Evolutionary conservation across 352 stramenopile species (phyloP).

Genomic region (Blastocystis sp.): DNA sequence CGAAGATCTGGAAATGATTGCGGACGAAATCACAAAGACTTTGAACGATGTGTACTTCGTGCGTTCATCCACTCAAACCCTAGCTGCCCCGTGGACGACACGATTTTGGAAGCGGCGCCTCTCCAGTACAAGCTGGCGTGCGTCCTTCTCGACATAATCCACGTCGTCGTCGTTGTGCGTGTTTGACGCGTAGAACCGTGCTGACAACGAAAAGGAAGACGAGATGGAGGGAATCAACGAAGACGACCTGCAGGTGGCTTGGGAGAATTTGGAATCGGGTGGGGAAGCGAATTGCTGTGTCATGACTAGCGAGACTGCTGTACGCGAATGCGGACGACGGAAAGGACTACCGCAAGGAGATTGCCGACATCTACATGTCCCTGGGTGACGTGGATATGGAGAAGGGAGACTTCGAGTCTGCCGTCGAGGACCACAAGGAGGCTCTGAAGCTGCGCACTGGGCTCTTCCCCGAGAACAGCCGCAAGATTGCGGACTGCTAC

Average conservation of each 20-base stretch:
- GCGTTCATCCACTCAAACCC: background rate
- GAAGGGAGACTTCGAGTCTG: slow-evolving; percentile 40
- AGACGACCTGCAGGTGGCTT: slow-evolving; percentile 53
- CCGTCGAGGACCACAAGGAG: slow-evolving; percentile 13
- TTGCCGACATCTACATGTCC: slow-evolving; percentile 41
- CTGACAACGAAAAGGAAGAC: background rate
- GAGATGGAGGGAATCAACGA: slow-evolving; percentile 26
- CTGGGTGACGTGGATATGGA: slow-evolving; percentile 44
- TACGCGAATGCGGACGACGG: slow-evolving; percentile 23
- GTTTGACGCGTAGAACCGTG: slow-evolving; percentile 6
- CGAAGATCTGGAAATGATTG: slow-evolving; percentile 27
- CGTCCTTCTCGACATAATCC: slow-evolving; percentile 26
- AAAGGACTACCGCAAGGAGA: slow-evolving; percentile 57
- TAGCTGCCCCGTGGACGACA: slow-evolving; percentile 47
- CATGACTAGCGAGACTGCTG: slow-evolving; percentile 6
- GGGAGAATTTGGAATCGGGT: slow-evolving; percentile 71
- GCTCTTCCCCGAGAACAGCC: slow-evolving; percentile 15
- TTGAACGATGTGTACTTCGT: slow-evolving; percentile 46
- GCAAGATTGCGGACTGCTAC: slow-evolving; percentile 2
- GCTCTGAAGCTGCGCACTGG: background rate
- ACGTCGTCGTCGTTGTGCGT: background rate
- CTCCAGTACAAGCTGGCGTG: slow-evolving; percentile 28
- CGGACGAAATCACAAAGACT: background rate
- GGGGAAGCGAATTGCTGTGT: too few species aligned
- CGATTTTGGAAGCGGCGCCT: slow-evolving; percentile 32